Evolutionary conservation across 208 protist species (phyloP).

Genomic region (Trypanosoma congolense): DNA sequence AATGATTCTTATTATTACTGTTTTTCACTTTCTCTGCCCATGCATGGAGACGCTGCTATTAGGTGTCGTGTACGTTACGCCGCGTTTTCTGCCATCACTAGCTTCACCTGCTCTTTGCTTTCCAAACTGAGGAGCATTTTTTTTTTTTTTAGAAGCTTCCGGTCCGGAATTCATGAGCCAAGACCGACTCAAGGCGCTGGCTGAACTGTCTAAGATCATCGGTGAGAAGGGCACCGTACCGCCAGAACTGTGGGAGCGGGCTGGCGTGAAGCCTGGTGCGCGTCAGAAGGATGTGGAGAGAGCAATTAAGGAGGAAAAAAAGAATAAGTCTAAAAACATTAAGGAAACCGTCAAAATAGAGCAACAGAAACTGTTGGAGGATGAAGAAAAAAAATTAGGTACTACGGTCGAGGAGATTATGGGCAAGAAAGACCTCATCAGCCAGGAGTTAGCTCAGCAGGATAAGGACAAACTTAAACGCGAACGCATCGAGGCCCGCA

Average conservation of each 20-base stretch:
- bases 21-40: too few species aligned
- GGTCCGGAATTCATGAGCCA: constrained; percentile 19
- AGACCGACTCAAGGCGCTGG: constrained; percentile 51
- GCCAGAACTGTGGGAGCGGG: constrained; percentile 35
- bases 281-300: constrained; percentile 91
- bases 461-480: constrained; percentile 33
- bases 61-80: too few species aligned
- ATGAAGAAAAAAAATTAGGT: constrained; percentile 46
- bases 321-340: constrained; percentile 45
- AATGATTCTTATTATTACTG: too few species aligned
- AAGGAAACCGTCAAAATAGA: constrained; percentile 61
- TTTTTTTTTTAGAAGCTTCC: too few species aligned
- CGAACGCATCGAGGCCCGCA: constrained; percentile 9
- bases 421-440: constrained; percentile 18
- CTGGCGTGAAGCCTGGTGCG: constrained; percentile 65
- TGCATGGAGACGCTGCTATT: too few species aligned
- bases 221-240: constrained; percentile 60
- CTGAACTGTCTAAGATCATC: constrained; percentile 54
- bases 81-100: too few species aligned
- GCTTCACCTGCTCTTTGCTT: too few species aligned
- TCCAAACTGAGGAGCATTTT: too few species aligned
- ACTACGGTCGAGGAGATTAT: constrained; percentile 60
- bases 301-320: constrained; percentile 65
- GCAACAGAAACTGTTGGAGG: constrained; percentile 50
- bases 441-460: neutral